phyloP scores from a whole-genome alignment of 202 grass and related monocot species.

The Zoysia matrella region DNA sequence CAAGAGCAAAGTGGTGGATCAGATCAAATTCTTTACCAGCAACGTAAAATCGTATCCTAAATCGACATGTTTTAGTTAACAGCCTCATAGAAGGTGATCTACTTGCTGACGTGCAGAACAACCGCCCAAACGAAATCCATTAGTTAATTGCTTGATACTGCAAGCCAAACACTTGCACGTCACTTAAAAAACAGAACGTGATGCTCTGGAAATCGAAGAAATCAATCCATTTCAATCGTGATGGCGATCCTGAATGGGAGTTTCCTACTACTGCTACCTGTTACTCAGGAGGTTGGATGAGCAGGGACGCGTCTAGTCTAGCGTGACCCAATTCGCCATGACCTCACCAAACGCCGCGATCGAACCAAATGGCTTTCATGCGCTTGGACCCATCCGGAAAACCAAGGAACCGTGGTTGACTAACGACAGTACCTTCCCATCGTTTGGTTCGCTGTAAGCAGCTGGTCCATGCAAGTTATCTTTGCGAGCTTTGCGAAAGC shows the following conservation, averaged over 20 bases:
- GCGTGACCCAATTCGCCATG: slow-evolving; percentile 35
- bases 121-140: not conserved
- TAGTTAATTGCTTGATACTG: slow-evolving; percentile 32
- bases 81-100: slow-evolving; percentile 34
- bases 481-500: slow-evolving; percentile 1
- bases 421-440: not conserved
- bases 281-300: slow-evolving; percentile 17
- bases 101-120: slow-evolving; percentile 28
- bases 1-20: not conserved
- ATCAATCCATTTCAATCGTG: slow-evolving; percentile 18
- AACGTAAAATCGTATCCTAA: slow-evolving; percentile 37
- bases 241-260: slow-evolving; percentile 2
- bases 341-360: slow-evolving; percentile 25
- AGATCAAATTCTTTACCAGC: slow-evolving; percentile 27
- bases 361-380: slow-evolving; percentile 26
- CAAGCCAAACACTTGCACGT: not conserved
- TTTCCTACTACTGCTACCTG: slow-evolving; percentile 27
- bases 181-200: slow-evolving; percentile 12
- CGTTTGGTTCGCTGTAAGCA: not conserved
- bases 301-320: not conserved
- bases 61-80: slow-evolving; percentile 1
- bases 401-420: slow-evolving; percentile 36
- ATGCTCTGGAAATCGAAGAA: not conserved
- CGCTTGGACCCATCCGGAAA: slow-evolving; percentile 48
- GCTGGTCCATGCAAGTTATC: slow-evolving; percentile 12